A percentile compares a stretch with the other conserved stretches of the same genome.
Conservation (phyloP, 768 basidiomycete species). For the Sporobolomyces pararoseus region DNA sequence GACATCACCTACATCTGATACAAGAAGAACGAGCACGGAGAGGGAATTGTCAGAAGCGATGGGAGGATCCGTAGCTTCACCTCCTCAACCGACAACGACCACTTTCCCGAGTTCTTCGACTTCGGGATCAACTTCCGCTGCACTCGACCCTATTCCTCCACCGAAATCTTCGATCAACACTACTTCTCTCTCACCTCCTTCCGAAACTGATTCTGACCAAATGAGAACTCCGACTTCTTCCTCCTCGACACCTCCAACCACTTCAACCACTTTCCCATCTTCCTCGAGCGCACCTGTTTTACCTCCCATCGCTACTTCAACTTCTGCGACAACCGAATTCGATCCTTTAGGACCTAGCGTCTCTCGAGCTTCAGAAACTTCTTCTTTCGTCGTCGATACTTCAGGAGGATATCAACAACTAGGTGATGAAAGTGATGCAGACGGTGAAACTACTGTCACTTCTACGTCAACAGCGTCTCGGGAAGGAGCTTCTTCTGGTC, state of each 20-base stretch:
- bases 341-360: background rate
- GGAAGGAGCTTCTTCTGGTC: too few relatives aligned
- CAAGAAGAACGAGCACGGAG: slow-evolving; percentile 8
- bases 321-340: background rate
- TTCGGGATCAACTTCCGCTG: background rate
- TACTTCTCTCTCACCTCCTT: background rate
- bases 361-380: slow-evolving; percentile 10
- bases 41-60: slow-evolving; percentile 35
- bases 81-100: background rate
- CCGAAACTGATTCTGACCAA: background rate
- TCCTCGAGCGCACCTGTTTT: background rate
- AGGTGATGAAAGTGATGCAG: slow-evolving; percentile 22
- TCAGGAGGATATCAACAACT: slow-evolving; percentile 28
- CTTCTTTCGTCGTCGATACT: background rate
- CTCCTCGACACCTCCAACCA: background rate
- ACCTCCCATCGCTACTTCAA: background rate
- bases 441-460: background rate
- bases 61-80: background rate
- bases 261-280: slow-evolving; percentile 1
- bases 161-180: background rate
- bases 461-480: too few relatives aligned
- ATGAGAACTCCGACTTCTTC: background rate
- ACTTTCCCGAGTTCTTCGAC: background rate
- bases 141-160: background rate
- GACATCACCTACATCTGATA: too few relatives aligned